Percentiles rank a stretch among this genome's conserved stretches.
These are phyloP conservation scores for Nannochloris sp. DNA, from an alignment of 139 green algal species.

Conservation along the genomic window DNA sequence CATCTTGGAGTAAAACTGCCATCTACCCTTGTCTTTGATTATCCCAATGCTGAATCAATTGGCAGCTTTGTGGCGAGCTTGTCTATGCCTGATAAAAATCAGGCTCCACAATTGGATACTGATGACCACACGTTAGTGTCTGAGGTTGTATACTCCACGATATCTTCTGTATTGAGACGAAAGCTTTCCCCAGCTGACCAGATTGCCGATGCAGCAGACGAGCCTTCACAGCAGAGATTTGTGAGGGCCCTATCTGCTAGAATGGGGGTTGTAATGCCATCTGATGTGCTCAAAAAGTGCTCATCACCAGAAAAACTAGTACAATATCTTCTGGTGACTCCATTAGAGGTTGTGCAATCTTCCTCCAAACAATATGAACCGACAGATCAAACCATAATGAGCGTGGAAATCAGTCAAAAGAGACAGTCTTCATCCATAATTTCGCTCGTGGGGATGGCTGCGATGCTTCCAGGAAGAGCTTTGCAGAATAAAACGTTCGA, in stretches of 20 bases:
- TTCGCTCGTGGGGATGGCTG: neutral
- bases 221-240: neutral
- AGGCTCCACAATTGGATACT: neutral
- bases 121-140: neutral
- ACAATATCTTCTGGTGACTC: neutral
- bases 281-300: neutral
- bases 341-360: neutral
- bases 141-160: neutral
- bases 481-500: neutral
- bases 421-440: neutral
- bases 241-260: constrained; percentile 5
- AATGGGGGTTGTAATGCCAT: constrained; percentile 1
- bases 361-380: neutral
- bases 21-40: constrained; percentile 50
- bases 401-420: neutral
- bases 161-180: neutral
- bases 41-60: constrained; percentile 29
- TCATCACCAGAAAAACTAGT: neutral
- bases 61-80: neutral
- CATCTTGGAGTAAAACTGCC: constrained; percentile 42
- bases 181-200: neutral
- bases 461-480: constrained; percentile 2
- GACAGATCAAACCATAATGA: neutral
- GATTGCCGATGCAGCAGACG: neutral
- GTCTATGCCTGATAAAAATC: constrained; percentile 3